Evolutionary conservation across 2,329 filamentous ascomycete genomes (phyloP).

Genomic region (Gremmenia infestans): DNA sequence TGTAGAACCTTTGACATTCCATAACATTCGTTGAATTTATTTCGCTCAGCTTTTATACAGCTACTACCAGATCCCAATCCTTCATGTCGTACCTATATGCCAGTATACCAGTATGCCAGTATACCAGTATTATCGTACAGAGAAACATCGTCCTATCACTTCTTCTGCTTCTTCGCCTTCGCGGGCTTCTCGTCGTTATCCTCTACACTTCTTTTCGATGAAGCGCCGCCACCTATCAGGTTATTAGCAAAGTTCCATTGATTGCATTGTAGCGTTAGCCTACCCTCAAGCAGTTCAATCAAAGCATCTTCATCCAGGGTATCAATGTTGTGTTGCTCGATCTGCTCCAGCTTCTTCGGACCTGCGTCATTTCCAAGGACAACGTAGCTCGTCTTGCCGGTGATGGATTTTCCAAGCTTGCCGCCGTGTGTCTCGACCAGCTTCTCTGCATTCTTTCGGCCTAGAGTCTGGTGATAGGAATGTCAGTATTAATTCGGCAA

Average conservation of each 20-base stretch:
- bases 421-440: conserved; percentile 20
- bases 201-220: conserved; percentile 8
- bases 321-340: conserved; percentile 13
- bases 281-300: conserved; percentile 15
- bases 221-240: background rate
- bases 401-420: conserved; percentile 19
- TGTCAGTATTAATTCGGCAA: background rate
- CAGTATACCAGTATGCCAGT: too few relatives aligned
- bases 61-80: too few relatives aligned
- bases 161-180: conserved; percentile 18
- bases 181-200: conserved; percentile 14
- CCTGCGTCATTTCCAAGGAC: conserved; percentile 24
- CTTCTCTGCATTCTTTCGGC: conserved; percentile 19
- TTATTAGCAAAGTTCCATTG: background rate
- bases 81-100: too few relatives aligned
- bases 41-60: too few relatives aligned
- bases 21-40: too few relatives aligned
- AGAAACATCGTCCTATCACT: background rate
- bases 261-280: background rate
- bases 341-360: conserved; percentile 24
- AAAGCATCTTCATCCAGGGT: conserved; percentile 18
- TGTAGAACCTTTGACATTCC: too few relatives aligned
- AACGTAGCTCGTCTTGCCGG: conserved; percentile 21
- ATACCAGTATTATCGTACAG: too few relatives aligned
- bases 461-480: conserved; percentile 4